Conservation (phyloP, 495 filamentous ascomycete genomes). For the Hypoxylon cercidicola region DNA sequence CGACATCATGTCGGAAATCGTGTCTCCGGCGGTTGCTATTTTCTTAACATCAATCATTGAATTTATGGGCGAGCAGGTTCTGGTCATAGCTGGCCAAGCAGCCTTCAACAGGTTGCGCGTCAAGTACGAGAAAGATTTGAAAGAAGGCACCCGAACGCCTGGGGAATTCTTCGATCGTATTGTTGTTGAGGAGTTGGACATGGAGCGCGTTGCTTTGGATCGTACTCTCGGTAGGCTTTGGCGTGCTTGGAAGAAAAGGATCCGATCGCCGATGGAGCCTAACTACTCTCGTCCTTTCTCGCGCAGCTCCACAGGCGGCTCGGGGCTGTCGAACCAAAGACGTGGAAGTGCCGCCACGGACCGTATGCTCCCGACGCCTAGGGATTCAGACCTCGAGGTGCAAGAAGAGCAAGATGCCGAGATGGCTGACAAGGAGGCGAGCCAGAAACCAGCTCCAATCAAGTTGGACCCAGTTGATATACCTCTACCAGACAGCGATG, state of each 20-base stretch:
- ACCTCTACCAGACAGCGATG: constrained; percentile 73
- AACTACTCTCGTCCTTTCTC: constrained; percentile 53
- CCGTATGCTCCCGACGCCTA: constrained; percentile 15
- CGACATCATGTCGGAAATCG: constrained; percentile 69
- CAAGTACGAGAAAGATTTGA: constrained; percentile 62
- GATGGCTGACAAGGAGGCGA: constrained; percentile 17
- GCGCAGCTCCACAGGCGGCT: constrained; percentile 47
- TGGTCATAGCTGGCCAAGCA: constrained; percentile 88
- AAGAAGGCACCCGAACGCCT: constrained; percentile 54
- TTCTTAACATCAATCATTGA: constrained; percentile 96
- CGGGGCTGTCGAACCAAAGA: constrained; percentile 44
- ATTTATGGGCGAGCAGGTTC: constrained; percentile 89
- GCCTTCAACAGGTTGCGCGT: constrained; percentile 75
- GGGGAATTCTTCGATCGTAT: constrained; percentile 67
- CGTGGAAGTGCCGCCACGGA: constrained; percentile 51
- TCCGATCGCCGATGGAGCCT: constrained; percentile 62
- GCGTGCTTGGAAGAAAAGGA: constrained; percentile 93
- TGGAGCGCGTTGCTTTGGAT: constrained; percentile 92
- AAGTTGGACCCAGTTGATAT: constrained; percentile 64
- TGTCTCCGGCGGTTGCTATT: constrained; percentile 93
- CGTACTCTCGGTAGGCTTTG: constrained; percentile 88
- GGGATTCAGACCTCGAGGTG: constrained; percentile 26
- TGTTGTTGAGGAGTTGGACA: constrained; percentile 88
- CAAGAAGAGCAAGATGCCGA: constrained; percentile 21
- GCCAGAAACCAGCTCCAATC: constrained; percentile 54